Base-by-base conservation (phyloP, 1,139 yeast species). In the Entelexis paramagnoliae region DNA sequence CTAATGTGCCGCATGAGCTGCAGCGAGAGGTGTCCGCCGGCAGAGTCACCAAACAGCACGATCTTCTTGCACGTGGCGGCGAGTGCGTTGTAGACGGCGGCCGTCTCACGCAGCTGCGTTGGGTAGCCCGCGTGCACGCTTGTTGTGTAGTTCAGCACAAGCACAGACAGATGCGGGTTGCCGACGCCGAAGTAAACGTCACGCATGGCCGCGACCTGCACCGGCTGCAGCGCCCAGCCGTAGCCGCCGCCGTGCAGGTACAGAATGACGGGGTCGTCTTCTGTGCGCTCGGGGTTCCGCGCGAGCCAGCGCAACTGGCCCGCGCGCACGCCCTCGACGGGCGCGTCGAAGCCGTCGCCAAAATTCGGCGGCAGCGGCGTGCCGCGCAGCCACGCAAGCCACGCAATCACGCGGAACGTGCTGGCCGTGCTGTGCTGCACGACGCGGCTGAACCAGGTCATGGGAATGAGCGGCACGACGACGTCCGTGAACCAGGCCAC, bases 21-120 rank as follows among this genome's bases (percentile, higher is more conserved):
- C n/a, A 51, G 49, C 1, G 56, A 39, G 10, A 59, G 48, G 14
- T 56, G 52, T 6, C 60, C 62, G 17, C 62, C 62, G 3, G 59
- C 58, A 7, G 60, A 57, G 52, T 59, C 62, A 14, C 61, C 62
- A 28, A 51, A 19, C 29, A 54, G 16, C 7, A 56, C 47, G 28
- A 56, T 52, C 29, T 48, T 51, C n/a, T 39, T n/a, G 38, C 50
- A 49, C 10, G 52, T 20, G n/a, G 47, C 20, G 7, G 44, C 14
- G 24, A 59, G 51, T 47, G 43, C 41, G 20, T 35, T n/a, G 47
- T 51, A 58, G 1, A 32, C 44, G 5, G 48, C 49, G 8, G 48
- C 40, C 1, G 59, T 56, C 48, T 56, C 58, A 13, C 52, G n/a
- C n/a, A 55, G 45, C 49, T 57, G 62, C 34, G 30, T 33, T 8